These are phyloP conservation scores for Xylaria longipes DNA, from an alignment of 495 filamentous ascomycete species.

Conservation along the genomic window DNA sequence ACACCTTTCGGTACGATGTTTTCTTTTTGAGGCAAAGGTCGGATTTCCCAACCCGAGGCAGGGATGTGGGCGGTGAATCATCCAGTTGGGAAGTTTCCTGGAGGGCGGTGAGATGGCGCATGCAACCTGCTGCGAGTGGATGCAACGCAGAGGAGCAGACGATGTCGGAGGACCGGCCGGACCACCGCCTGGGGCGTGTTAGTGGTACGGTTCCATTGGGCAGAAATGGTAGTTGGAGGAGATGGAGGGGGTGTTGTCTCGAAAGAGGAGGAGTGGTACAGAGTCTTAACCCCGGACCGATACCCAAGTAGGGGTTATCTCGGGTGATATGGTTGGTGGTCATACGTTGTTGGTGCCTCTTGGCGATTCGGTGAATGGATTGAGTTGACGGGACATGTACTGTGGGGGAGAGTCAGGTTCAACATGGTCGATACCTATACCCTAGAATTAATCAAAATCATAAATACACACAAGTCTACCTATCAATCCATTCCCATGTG, in stretches of 20 bases:
- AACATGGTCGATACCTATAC: slow-evolving; percentile 5
- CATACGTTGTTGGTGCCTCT: neutral
- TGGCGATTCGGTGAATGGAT: slow-evolving; percentile 19
- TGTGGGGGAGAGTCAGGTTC: neutral
- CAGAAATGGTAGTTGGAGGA: slow-evolving; percentile 18
- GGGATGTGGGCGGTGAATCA: slow-evolving; percentile 14
- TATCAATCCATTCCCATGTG: neutral
- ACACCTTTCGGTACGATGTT: neutral
- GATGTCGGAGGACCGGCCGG: slow-evolving; percentile 25
- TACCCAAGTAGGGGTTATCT: slow-evolving; percentile 11
- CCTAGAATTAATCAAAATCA: slow-evolving; percentile 16
- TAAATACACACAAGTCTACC: neutral
- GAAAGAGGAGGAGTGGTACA: slow-evolving; percentile 5
- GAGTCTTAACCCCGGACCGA: slow-evolving; percentile 2
- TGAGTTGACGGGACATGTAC: neutral
- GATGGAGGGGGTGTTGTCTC: neutral
- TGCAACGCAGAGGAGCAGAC: neutral
- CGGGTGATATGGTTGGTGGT: slow-evolving; percentile 21
- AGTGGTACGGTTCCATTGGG: slow-evolving; percentile 19
- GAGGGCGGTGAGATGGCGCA: slow-evolving; percentile 13
- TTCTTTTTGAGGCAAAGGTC: slow-evolving; percentile 17
- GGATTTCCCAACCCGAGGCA: neutral
- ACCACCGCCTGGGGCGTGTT: slow-evolving; percentile 17
- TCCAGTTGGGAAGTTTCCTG: slow-evolving; percentile 16
- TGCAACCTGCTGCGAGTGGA: slow-evolving; percentile 8